Evolutionary conservation across 148 eudicot species (phyloP).

Genomic region (Chenopodium berlandieri): DNA sequence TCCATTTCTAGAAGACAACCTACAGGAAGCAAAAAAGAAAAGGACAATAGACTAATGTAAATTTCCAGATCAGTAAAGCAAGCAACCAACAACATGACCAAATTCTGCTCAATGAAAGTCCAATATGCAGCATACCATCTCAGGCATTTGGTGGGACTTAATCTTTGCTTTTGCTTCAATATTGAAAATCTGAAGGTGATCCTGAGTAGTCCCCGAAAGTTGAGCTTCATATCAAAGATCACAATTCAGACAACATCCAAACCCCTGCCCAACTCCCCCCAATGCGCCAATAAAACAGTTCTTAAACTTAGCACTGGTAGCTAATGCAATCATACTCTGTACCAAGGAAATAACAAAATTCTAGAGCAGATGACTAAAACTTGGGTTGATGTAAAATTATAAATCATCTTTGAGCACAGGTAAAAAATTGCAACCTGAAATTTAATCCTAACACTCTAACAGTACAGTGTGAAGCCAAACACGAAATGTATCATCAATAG

Average conservation of each 20-base stretch:
- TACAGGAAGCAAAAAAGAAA: constrained; percentile 1
- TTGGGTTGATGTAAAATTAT: not conserved
- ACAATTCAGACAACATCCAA: not conserved
- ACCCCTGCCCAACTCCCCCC: not conserved
- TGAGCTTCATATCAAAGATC: constrained; percentile 67
- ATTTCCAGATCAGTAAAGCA: not conserved
- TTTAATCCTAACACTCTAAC: not conserved
- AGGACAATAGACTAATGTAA: not conserved
- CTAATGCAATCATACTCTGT: not conserved
- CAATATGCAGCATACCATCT: constrained; percentile 48
- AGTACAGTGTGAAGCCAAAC: not conserved
- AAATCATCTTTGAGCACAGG: not conserved
- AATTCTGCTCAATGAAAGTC: not conserved
- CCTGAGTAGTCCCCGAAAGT: constrained; percentile 91
- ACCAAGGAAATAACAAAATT: not conserved
- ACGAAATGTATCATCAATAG: not conserved
- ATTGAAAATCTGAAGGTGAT: constrained; percentile 88
- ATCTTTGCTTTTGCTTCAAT: constrained; percentile 83
- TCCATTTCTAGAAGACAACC: constrained; percentile 98
- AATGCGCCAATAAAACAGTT: not conserved
- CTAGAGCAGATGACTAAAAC: not conserved
- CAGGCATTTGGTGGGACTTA: constrained; percentile 93
- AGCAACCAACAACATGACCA: not conserved
- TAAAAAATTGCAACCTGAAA: not conserved
- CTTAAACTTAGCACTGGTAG: not conserved